Conservation (phyloP, 2,329 filamentous ascomycete species). For the Pseudophaeomoniella oleicola region DNA sequence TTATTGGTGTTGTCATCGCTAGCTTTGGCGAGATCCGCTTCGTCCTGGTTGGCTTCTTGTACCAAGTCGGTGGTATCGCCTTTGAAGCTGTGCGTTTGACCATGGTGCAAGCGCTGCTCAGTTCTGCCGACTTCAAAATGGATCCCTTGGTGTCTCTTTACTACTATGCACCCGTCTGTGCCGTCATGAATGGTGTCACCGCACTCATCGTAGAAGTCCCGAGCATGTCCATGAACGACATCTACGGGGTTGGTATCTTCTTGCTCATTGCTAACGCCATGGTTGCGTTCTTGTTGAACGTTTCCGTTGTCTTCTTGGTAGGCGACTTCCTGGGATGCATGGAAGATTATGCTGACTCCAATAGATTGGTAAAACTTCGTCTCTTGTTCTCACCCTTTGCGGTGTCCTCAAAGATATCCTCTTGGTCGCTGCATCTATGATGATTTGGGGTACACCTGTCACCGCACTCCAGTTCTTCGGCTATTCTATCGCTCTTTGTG, state of each 20-base stretch:
- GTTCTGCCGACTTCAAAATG: constrained; percentile 69
- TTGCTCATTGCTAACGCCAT: constrained; percentile 59
- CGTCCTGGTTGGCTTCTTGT: constrained; percentile 39
- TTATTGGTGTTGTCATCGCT: constrained; percentile 85
- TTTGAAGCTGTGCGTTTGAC: constrained; percentile 72
- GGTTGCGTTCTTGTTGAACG: constrained; percentile 66
- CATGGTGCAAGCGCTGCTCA: constrained; percentile 74
- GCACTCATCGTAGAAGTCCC: constrained; percentile 56
- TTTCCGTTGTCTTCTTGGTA: constrained; percentile 77
- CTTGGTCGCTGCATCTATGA: constrained; percentile 59
- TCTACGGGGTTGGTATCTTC: constrained; percentile 50
- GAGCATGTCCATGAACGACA: constrained; percentile 49
- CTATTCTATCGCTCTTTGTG: constrained; percentile 56
- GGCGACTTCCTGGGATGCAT: constrained; percentile 17
- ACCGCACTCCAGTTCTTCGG: constrained; percentile 58
- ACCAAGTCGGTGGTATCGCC: constrained; percentile 59
- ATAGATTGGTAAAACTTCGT: constrained; percentile 78
- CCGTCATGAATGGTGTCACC: constrained; percentile 62
- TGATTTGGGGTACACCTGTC: constrained; percentile 64
- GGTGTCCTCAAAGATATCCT: constrained; percentile 83
- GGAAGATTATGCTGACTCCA: constrained; percentile 1
- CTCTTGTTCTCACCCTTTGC: constrained; percentile 70
- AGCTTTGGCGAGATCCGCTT: constrained; percentile 95
- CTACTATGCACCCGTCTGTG: constrained; percentile 79
- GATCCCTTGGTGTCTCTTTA: constrained; percentile 77